These are phyloP conservation scores for Rhynchospora tenuis DNA, from an alignment of 176 grass and related monocot genomes.

Conservation along the genomic window DNA sequence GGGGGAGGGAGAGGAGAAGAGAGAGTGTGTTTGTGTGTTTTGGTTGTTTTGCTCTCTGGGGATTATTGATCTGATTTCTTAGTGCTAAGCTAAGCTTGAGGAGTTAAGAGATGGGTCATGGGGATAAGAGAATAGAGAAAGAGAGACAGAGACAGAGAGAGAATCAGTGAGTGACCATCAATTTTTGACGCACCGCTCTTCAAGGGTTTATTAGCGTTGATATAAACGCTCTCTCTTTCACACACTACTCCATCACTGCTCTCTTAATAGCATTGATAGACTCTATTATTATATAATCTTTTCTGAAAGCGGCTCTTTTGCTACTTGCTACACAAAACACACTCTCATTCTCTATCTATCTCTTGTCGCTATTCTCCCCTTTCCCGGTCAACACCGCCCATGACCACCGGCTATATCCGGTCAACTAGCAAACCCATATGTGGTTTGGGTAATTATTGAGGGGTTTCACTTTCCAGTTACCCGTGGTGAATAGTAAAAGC, in stretches of 20 bases:
- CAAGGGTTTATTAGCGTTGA: slow-evolving; percentile 18
- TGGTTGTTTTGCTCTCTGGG: neutral
- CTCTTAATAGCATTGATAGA: neutral
- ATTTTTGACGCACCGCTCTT: slow-evolving; percentile 41
- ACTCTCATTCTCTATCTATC: neutral
- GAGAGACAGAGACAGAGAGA: neutral
- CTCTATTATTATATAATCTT: neutral
- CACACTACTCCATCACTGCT: neutral
- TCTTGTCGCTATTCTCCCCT: slow-evolving; percentile 6
- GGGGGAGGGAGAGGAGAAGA: neutral
- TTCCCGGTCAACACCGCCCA: slow-evolving; percentile 17
- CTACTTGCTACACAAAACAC: neutral
- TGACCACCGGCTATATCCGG: slow-evolving; percentile 12
- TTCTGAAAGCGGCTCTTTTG: slow-evolving; percentile 15
- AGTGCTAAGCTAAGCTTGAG: slow-evolving; percentile 32
- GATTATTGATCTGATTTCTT: slow-evolving; percentile 33
- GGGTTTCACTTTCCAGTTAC: slow-evolving; percentile 9
- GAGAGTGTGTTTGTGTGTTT: neutral
- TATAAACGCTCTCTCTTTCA: slow-evolving; percentile 7
- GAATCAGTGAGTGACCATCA: slow-evolving; percentile 28
- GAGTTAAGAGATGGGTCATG: slow-evolving; percentile 24
- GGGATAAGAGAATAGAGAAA: slow-evolving; percentile 26
- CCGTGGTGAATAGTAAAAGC: slow-evolving; percentile 26
- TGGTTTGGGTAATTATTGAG: slow-evolving; percentile 18
- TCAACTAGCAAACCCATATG: slow-evolving; percentile 6